Conservation (phyloP, 805 yeast species). For the Pichia gijzeniarum region DNA sequence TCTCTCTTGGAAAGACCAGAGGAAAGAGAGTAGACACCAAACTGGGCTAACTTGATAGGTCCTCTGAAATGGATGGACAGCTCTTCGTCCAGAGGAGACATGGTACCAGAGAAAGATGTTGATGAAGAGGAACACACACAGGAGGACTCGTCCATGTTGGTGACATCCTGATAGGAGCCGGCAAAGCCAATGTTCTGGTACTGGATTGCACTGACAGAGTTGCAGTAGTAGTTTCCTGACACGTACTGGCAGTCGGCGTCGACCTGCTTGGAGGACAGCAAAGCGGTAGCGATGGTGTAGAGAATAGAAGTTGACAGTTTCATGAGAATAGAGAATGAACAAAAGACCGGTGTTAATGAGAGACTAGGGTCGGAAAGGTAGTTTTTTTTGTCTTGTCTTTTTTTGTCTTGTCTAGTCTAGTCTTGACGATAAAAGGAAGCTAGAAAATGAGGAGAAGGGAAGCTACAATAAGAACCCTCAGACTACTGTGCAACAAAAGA, state of each 20-base stretch:
- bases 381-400: too few species aligned
- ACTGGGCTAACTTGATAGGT: slow-evolving; percentile 71
- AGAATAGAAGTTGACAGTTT: slow-evolving; percentile 12
- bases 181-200: slow-evolving; percentile 72
- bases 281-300: slow-evolving; percentile 10
- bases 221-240: slow-evolving; percentile 82
- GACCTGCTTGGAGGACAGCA: slow-evolving; percentile 19
- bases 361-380: slow-evolving; percentile 10
- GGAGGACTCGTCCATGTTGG: slow-evolving; percentile 52
- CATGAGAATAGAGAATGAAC: slow-evolving; percentile 3
- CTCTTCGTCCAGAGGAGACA: slow-evolving; percentile 83
- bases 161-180: slow-evolving; percentile 70
- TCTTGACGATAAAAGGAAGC: background rate
- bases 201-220: slow-evolving; percentile 47
- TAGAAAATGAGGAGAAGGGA: background rate
- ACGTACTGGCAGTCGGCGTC: slow-evolving; percentile 31
- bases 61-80: slow-evolving; percentile 88
- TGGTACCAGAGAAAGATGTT: slow-evolving; percentile 56
- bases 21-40: slow-evolving; percentile 84
- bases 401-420: too few species aligned
- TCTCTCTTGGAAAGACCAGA: slow-evolving; percentile 30
- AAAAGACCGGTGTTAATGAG: slow-evolving; percentile 6
- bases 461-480: background rate
- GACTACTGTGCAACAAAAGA: too few species aligned
- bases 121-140: slow-evolving; percentile 65